A percentile compares a stretch with the other conserved stretches of the same genome.
phyloP scores from a whole-genome alignment of 1,284 basidiomycete species.

The Stygiomarasmius scandens region DNA sequence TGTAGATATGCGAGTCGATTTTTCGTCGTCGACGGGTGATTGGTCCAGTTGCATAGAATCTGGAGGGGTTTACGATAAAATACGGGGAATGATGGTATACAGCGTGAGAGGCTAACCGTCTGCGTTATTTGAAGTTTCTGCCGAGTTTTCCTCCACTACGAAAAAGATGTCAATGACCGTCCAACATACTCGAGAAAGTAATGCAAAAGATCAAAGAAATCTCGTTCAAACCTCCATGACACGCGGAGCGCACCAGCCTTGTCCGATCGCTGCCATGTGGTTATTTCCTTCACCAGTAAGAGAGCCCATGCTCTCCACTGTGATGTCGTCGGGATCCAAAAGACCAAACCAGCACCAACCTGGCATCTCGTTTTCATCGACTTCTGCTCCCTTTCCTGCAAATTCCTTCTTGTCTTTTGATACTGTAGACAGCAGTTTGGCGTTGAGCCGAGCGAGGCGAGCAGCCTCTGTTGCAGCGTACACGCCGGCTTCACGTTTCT shows the following conservation, averaged over 20 bases:
- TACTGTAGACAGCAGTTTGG: slow-evolving; percentile 63
- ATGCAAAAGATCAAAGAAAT: slow-evolving; percentile 28
- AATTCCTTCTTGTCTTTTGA: slow-evolving; percentile 43
- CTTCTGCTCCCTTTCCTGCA: slow-evolving; percentile 38
- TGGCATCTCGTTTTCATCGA: slow-evolving; percentile 43
- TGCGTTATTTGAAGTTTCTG: neutral
- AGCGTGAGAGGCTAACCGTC: slow-evolving; percentile 14
- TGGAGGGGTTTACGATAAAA: slow-evolving; percentile 29
- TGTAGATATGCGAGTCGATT: slow-evolving; percentile 60
- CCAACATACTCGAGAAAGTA: slow-evolving; percentile 25
- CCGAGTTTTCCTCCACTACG: slow-evolving; percentile 30
- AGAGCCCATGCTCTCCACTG: slow-evolving; percentile 45
- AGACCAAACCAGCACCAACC: slow-evolving; percentile 72
- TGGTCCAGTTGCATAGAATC: slow-evolving; percentile 59
- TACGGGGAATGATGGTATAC: neutral
- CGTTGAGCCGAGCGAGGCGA: slow-evolving; percentile 75
- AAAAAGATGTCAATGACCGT: slow-evolving; percentile 37
- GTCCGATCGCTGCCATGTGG: neutral
- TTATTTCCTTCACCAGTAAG: slow-evolving; percentile 22
- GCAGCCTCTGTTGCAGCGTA: slow-evolving; percentile 88
- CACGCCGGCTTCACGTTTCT: slow-evolving; percentile 82
- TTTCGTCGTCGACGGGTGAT: slow-evolving; percentile 22
- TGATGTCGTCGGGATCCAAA: slow-evolving; percentile 57
- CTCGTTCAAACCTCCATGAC: slow-evolving; percentile 13
- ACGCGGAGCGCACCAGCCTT: neutral